Evolutionary conservation across 2,329 filamentous ascomycete genomes (phyloP).

Genomic region (Nothophoma quercina): DNA sequence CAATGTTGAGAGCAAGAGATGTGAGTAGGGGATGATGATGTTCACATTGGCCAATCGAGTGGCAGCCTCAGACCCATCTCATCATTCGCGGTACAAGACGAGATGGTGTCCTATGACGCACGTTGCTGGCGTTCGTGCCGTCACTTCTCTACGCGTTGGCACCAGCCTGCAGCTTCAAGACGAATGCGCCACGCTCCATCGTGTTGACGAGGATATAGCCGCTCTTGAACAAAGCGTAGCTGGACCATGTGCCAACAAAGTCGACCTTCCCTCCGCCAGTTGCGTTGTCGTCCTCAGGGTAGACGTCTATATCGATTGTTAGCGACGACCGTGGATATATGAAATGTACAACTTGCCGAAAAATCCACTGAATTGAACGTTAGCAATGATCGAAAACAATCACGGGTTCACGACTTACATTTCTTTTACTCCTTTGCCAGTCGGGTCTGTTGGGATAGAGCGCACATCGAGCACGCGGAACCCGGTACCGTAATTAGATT

Average conservation of each 20-base stretch:
- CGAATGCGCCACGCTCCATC: conserved; percentile 51
- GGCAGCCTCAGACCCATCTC: background rate
- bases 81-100: background rate
- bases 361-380: too few species aligned
- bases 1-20: background rate
- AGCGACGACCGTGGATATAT: background rate
- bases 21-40: background rate
- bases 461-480: conserved; percentile 53
- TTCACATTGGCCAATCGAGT: background rate
- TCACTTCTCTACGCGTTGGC: conserved; percentile 18
- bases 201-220: conserved; percentile 52
- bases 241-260: conserved; percentile 56
- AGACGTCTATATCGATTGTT: conserved; percentile 41
- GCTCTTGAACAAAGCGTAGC: conserved; percentile 52
- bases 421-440: conserved; percentile 52
- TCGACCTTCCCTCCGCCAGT: conserved; percentile 50
- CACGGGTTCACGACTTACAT: conserved; percentile 33
- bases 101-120: conserved; percentile 2
- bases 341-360: too few species aligned
- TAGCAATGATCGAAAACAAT: too few species aligned
- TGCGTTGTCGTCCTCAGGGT: conserved; percentile 53
- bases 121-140: background rate
- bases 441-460: conserved; percentile 51
- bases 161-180: conserved; percentile 46
- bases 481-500: conserved; percentile 54